Base-by-base conservation (phyloP, 306 rosid species). In the Prunus kanzakura region DNA sequence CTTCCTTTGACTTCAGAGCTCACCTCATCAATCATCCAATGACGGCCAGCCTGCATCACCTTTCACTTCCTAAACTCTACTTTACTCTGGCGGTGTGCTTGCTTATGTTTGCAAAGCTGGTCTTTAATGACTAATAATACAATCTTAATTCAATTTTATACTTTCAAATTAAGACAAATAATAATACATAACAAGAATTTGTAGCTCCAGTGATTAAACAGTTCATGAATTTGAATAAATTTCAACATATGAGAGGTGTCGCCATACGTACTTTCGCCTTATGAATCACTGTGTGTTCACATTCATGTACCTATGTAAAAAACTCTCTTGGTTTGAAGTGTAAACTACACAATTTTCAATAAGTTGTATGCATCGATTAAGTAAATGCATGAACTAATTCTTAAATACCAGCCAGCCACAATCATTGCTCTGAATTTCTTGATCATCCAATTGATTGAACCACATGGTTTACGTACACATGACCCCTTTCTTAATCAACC, bases 1-100 rank as follows among this genome's bases (percentile, higher is more conserved):
- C 67, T 55, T 32, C 16, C 12, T 82, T 62, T 82, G 80, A 74
- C 80, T 69, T 69, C 32, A 35, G 56, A 69, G 74, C 60, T 50
- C 69, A 45, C 12, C 57, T 30, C 65, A 60, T 57, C 23, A 2
- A 16, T 60, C 32, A 65, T 67, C 57, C 8, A 9, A 7, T 8
- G 62, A 12, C 16, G 75, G 65, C 76, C 64, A 70, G 74, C 50
- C 49, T 30, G 52, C 52, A n/a, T 60, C 65, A 60, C 43, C 43
- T 57, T 56, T 16, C 57, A 55, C 20, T 25, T 60, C 43, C 43
- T 38, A 30, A 22, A 18, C 41, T 15, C 10, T 14, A 47, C 14
- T 57, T 29, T 19, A 32, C 18, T 67, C 22, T 45, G 74, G 16
- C 70, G 61, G 74, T 32, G 68, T 75, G 76, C 51, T n/a, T 56